Base-by-base conservation (phyloP, 73 alveolate species). In the Paramecium tetraurelia region DNA sequence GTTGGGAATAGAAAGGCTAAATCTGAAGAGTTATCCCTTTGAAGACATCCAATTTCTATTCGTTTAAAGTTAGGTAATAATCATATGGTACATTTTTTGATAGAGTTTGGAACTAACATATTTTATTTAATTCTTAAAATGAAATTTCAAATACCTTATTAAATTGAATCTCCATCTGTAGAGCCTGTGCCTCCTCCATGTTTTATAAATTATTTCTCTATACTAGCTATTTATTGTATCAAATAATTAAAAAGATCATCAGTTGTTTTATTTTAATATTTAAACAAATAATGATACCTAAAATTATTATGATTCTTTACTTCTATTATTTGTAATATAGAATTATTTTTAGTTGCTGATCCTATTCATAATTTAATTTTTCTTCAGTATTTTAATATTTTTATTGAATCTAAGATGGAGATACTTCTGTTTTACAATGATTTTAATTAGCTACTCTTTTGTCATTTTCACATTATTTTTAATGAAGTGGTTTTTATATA, bases 61-160 rank as follows among this genome's bases (percentile, higher is more conserved):
- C 48, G 46, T 33, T 59, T 22, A 80, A 24, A 3, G 63, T 80
- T 1, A 80, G n/a, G 43, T 80, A 80, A 21, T 80, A 80, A 18
- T 80, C 90, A 80, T 80, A 63, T 38, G 90, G 90, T 9, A 80
- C 12, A 80, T 80, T 80, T 27, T 80, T 80, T 41, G 90, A 80
- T 20, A 80, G 58, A 10, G 90, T 80, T 46, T 43, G 46, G 6
- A 80, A 80, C 24, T 80, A 80, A 24, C 76, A 43, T 41, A 80
- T 80, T 80, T 80, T 80, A 80, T 80, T 80, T 14, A 80, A 40
- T 44, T 80, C 90, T 80, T 24, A 63, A 21, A 27, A 31, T 20
- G 3, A 80, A 11, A 63, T 5, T 12, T 2, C 18, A 43, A 75
- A 44, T 44, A 80, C 90, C 90, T 80, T 41, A 46, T 46, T 80